Evolutionary conservation across 176 grass and related monocot genomes (phyloP).

Genomic region (Metroxylon sagu): DNA sequence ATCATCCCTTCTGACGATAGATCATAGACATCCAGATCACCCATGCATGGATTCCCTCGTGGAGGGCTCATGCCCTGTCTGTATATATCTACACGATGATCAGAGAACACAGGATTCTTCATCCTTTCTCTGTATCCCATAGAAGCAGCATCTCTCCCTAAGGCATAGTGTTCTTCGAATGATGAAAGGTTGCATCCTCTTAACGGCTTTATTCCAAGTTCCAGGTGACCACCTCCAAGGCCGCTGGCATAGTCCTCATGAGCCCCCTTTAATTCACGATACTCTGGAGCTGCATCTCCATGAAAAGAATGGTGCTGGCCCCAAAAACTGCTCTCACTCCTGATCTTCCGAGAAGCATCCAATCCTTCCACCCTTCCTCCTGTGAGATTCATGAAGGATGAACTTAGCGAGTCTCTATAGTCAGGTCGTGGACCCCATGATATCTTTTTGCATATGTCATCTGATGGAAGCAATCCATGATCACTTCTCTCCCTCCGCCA

Average conservation of each 20-base stretch:
- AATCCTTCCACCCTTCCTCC: conserved; percentile 29
- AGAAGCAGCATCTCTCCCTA: conserved; percentile 30
- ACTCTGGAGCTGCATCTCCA: conserved; percentile 7
- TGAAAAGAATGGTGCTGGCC: conserved; percentile 22
- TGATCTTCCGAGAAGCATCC: conserved; percentile 24
- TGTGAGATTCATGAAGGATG: conserved; percentile 25
- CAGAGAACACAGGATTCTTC: conserved; percentile 26
- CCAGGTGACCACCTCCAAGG: conserved; percentile 23
- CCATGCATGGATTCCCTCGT: conserved; percentile 11
- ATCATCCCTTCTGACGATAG: conserved; percentile 17
- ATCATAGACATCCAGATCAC: conserved; percentile 13
- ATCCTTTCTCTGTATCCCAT: conserved; percentile 38
- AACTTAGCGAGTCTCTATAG: conserved; percentile 20
- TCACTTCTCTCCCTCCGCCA: conserved; percentile 11
- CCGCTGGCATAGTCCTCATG: conserved; percentile 19
- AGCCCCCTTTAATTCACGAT: conserved; percentile 21
- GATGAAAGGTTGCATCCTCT: conserved; percentile 17
- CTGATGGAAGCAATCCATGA: conserved; percentile 30
- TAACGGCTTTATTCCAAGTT: conserved; percentile 3
- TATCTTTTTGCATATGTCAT: conserved; percentile 37
- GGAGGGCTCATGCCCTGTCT: conserved; percentile 17
- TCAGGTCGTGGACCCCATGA: conserved; percentile 20
- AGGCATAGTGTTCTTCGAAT: conserved; percentile 23
- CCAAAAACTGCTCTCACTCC: conserved; percentile 20
- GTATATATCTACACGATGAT: conserved; percentile 26